These are phyloP conservation scores for Podospora sp. DNA, from an alignment of 495 filamentous ascomycete species.

Conservation along the genomic window DNA sequence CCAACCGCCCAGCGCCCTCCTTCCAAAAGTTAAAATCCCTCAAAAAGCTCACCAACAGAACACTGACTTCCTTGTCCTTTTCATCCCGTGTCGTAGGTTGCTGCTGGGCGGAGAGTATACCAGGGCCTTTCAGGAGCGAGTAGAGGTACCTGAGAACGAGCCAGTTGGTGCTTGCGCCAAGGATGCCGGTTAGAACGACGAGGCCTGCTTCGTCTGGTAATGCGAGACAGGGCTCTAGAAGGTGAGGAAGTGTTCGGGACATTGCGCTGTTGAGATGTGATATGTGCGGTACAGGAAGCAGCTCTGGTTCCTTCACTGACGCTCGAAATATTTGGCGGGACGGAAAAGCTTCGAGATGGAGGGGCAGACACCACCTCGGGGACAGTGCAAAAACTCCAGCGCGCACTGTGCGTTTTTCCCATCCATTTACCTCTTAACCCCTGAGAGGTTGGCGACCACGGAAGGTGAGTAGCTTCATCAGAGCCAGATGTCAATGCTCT, in stretches of 20 bases:
- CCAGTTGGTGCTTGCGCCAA: slow-evolving; percentile 76
- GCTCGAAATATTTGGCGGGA: not conserved
- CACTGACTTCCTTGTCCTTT: slow-evolving; percentile 33
- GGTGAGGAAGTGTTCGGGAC: slow-evolving; percentile 50
- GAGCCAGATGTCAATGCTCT: too few species aligned
- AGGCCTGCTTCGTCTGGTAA: slow-evolving; percentile 44
- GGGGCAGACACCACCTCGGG: not conserved
- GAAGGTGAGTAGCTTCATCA: not conserved
- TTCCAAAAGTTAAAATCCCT: slow-evolving; percentile 77
- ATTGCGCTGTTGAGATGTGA: not conserved
- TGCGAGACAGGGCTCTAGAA: slow-evolving; percentile 67
- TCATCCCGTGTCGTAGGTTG: slow-evolving; percentile 12
- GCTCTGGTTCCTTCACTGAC: not conserved
- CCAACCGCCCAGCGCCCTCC: slow-evolving; percentile 62
- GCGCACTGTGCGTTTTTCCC: not conserved
- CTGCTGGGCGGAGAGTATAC: not conserved
- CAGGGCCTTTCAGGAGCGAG: slow-evolving; percentile 50
- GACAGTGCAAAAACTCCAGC: not conserved
- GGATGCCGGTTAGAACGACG: slow-evolving; percentile 70
- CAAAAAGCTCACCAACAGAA: slow-evolving; percentile 81
- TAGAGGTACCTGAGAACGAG: slow-evolving; percentile 67
- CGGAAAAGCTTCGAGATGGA: not conserved
- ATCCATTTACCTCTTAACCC: too few species aligned
- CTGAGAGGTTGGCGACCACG: too few species aligned
- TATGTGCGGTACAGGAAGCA: not conserved